Evolutionary conservation across 257 asterid species (phyloP), one percentile per base, ranked within the genome.

Genomic region (Primulina huaijiensis): DNA sequence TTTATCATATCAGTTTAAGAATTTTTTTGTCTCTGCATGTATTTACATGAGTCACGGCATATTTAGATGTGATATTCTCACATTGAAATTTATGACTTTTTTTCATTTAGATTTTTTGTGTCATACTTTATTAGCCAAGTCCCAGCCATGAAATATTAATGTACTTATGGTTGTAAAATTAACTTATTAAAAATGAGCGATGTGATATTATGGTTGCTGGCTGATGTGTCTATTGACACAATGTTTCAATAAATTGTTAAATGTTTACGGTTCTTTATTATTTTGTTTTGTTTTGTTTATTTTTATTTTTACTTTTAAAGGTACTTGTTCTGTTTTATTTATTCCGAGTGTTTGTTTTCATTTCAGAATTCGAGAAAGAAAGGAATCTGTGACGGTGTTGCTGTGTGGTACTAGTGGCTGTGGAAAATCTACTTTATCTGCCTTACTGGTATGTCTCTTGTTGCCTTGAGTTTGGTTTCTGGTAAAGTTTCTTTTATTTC

Each of bases 391-490:
- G 71, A 94, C 93, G 7, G 88, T 94, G 70, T 77, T 94, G 50
- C 82, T 94, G 76, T 94, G 99, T 77, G 99, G 99, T 62, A 88
- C 99, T 5, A 91, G 99, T 78, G 99, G 99, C 73, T 94, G 99
- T 75, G 99, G 99, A 71, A 94, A 94, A 84, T 94, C 99, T 74
- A 94, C 99, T 65, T 86, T 94, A 77, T 94, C 99, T 72, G 99
- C 99, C 35, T 87, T 94, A 83, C 95, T 94, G 95, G 99, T 94
- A 77, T 66, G 90, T 73, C 65, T 74, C 64, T 14, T 33, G 46
- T 69, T 67, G 60, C 74, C 33, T 50, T 21, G 35, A 65, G 52
- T 62, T 68, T 65, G 72, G 52, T 35, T 64, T 65, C 37, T 35
- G n/a, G 12, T 35, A 34, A 27, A 27, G 11, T 14, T 46, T 56